These are phyloP conservation scores for Brettanomyces custersianus DNA, from an alignment of 805 yeast genomes.

Conservation along the genomic window DNA sequence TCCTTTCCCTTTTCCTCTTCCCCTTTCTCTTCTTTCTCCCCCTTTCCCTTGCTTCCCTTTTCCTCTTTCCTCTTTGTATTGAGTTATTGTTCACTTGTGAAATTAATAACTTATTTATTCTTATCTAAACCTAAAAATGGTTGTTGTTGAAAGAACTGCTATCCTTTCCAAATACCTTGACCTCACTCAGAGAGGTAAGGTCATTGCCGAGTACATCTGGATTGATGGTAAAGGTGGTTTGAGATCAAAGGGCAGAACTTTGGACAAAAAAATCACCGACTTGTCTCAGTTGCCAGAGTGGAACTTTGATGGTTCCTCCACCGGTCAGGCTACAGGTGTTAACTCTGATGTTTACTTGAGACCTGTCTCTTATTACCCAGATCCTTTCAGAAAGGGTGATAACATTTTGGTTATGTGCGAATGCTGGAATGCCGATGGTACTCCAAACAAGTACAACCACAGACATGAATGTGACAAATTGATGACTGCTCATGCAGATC, in stretches of 20 bases:
- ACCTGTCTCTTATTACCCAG: slow-evolving; percentile 92
- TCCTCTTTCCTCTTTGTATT: neutral
- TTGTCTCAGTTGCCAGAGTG: slow-evolving; percentile 93
- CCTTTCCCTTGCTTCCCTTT: neutral
- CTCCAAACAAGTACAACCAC: slow-evolving; percentile 98
- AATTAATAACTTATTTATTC: neutral
- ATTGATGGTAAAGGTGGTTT: slow-evolving; percentile 85
- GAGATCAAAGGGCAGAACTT: slow-evolving; percentile 92
- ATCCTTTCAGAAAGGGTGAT: slow-evolving; percentile 97
- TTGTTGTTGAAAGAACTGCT: slow-evolving; percentile 50
- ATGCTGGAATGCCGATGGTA: slow-evolving; percentile 98
- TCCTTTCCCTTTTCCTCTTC: neutral
- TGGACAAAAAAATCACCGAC: slow-evolving; percentile 54
- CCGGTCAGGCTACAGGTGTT: slow-evolving; percentile 97
- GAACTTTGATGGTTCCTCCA: slow-evolving; percentile 99
- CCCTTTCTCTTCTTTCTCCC: slow-evolving; percentile 1
- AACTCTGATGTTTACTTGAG: slow-evolving; percentile 92
- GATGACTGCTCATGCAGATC: slow-evolving; percentile 82
- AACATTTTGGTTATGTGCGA: slow-evolving; percentile 91
- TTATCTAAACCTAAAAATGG: slow-evolving; percentile 1
- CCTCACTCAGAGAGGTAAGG: slow-evolving; percentile 75
- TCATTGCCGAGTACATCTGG: slow-evolving; percentile 97
- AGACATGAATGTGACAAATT: slow-evolving; percentile 94
- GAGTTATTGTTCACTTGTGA: too few relatives aligned
- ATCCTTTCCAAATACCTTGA: slow-evolving; percentile 76